A percentile compares a stretch with the other conserved stretches of the same genome.
These are phyloP conservation scores for Spathaspora sp. DNA, from an alignment of 805 yeast genomes.

Conservation along the genomic window DNA sequence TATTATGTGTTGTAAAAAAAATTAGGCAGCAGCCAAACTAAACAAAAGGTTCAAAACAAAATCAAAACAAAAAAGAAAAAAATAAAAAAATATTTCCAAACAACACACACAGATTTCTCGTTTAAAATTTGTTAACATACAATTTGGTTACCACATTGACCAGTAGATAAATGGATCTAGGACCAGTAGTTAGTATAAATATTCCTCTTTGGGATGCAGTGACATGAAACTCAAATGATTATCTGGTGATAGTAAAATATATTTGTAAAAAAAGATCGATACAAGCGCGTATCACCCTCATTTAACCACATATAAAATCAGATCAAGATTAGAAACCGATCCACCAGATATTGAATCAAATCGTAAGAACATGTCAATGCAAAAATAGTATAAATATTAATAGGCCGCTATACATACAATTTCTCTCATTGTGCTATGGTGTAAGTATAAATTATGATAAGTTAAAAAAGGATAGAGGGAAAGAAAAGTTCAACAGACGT, in stretches of 20 bases:
- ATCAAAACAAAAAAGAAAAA: neutral
- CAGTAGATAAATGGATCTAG: slow-evolving; percentile 91
- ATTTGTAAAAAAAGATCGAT: neutral
- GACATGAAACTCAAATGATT: neutral
- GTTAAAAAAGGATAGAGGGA: neutral
- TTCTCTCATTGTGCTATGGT: slow-evolving; percentile 17
- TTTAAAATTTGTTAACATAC: slow-evolving; percentile 49
- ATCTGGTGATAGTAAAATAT: neutral
- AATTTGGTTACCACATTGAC: slow-evolving; percentile 99
- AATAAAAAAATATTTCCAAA: neutral
- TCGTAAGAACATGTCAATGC: neutral
- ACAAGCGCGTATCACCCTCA: neutral
- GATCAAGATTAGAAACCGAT: neutral
- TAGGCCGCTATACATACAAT: slow-evolving; percentile 14
- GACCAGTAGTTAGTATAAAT: slow-evolving; percentile 7
- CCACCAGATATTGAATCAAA: neutral
- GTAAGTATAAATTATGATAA: neutral
- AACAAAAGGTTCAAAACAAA: neutral
- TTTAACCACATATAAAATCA: neutral
- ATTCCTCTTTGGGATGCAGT: neutral
- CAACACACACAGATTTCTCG: slow-evolving; percentile 37
- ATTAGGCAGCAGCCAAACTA: too few relatives aligned
- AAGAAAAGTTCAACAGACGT: neutral
- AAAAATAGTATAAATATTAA: neutral
- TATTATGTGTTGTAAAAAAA: neutral